phyloP scores from a whole-genome alignment of 768 basidiomycete genomes.

The Amanita rimosa region DNA sequence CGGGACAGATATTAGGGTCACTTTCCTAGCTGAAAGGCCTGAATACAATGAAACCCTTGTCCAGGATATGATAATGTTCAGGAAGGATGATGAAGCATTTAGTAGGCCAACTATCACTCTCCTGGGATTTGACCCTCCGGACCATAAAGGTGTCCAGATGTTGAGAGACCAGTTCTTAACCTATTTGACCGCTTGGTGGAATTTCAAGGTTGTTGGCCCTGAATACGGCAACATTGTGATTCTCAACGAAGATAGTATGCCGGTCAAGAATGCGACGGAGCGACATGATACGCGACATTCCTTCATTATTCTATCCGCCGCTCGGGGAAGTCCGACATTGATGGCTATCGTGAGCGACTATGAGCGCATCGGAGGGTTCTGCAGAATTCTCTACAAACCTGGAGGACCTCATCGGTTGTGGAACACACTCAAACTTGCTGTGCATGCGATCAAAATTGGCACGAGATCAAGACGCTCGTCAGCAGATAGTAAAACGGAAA shows the following conservation, averaged over 20 bases:
- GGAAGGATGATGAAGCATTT: conserved; percentile 21
- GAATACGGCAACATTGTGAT: conserved; percentile 64
- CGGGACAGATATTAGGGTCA: conserved; percentile 87
- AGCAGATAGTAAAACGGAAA: conserved; percentile 8
- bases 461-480: conserved; percentile 18
- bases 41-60: conserved; percentile 20
- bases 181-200: conserved; percentile 75
- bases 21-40: conserved; percentile 59
- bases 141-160: conserved; percentile 56
- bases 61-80: conserved; percentile 36
- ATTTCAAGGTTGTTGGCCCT: conserved; percentile 36
- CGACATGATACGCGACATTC: conserved; percentile 47
- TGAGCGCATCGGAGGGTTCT: conserved; percentile 77
- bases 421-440: conserved; percentile 48
- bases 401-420: conserved; percentile 72
- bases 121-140: conserved; percentile 50
- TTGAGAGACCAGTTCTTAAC: conserved; percentile 47
- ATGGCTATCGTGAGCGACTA: conserved; percentile 58
- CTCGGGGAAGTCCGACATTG: conserved; percentile 51
- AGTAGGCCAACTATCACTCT: conserved; percentile 46
- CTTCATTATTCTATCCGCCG: conserved; percentile 66
- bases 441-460: conserved; percentile 44
- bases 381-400: conserved; percentile 84
- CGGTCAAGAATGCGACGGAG: conserved; percentile 45
- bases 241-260: conserved; percentile 64